Conservation (phyloP, 192 early-diverging fungal species). For the Thamnidium elegans region DNA sequence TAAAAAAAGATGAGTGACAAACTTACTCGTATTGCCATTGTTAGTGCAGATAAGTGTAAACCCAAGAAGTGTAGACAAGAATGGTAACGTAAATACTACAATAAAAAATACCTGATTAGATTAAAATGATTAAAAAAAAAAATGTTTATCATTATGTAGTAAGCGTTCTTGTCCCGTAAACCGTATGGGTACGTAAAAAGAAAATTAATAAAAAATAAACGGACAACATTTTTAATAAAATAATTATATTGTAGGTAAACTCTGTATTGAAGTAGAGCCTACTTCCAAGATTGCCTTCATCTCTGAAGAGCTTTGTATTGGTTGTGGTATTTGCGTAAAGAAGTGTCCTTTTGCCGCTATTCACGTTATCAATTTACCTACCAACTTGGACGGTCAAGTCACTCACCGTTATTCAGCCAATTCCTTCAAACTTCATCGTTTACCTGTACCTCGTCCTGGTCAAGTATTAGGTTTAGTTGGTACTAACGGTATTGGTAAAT, state of each 20-base stretch:
- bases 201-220: not conserved
- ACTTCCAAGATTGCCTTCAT: conserved; percentile 90
- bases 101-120: not conserved
- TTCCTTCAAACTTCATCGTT: conserved; percentile 96
- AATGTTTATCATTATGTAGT: conserved; percentile 24
- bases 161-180: conserved; percentile 96
- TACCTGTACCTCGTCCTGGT: conserved; percentile 93
- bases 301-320: conserved; percentile 95
- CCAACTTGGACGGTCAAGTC: conserved; percentile 90
- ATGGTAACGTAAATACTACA: conserved; percentile 46
- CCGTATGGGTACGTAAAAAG: conserved; percentile 77
- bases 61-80: conserved; percentile 99
- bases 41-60: conserved; percentile 94
- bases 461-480: conserved; percentile 97
- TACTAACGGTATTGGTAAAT: conserved; percentile 96
- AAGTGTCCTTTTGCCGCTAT: conserved; percentile 97
- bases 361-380: conserved; percentile 94
- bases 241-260: conserved; percentile 61
- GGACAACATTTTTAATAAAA: not conserved
- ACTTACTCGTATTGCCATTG: conserved; percentile 92
- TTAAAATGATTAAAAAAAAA: conserved; percentile 1
- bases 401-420: conserved; percentile 97
- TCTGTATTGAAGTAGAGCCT: conserved; percentile 89
- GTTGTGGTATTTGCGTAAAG: conserved; percentile 97
- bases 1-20: conserved; percentile 71